phyloP scores from a whole-genome alignment of 2,329 filamentous ascomycete species.

The Curvularia hawaiiensis region DNA sequence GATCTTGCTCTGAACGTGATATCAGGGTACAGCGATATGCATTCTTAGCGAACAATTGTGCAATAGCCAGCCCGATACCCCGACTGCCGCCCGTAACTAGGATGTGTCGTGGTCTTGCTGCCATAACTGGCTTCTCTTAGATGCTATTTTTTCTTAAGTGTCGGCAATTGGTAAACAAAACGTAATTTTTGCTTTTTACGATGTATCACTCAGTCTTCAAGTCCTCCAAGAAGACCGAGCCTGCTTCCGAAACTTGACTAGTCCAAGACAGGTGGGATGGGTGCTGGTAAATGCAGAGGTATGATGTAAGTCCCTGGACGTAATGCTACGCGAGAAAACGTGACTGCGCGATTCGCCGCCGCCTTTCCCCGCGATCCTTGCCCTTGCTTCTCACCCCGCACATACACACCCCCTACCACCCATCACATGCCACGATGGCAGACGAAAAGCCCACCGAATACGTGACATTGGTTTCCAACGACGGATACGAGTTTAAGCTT shows the following conservation, averaged over 20 bases:
- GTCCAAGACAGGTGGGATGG: neutral
- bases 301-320: neutral
- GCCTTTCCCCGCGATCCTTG: conserved; percentile 15
- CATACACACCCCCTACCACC: neutral
- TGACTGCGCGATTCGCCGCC: conserved; percentile 30
- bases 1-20: conserved; percentile 32
- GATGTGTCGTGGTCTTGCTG: conserved; percentile 28
- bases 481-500: conserved; percentile 78
- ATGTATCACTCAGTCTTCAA: neutral
- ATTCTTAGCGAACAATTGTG: conserved; percentile 39
- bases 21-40: conserved; percentile 40
- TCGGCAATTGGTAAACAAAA: neutral
- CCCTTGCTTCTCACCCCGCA: neutral
- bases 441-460: conserved; percentile 62
- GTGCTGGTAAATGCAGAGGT: neutral
- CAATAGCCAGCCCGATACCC: conserved; percentile 48
- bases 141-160: neutral
- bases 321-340: conserved; percentile 30
- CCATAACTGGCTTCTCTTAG: neutral
- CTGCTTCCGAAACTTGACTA: neutral
- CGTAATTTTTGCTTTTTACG: neutral
- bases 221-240: neutral
- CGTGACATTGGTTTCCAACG: conserved; percentile 75
- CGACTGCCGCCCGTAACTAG: conserved; percentile 48
- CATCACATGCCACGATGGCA: conserved; percentile 24